Evolutionary conservation across 2,329 filamentous ascomycete genomes (phyloP).

Genomic region (Fusarium stilboides): DNA sequence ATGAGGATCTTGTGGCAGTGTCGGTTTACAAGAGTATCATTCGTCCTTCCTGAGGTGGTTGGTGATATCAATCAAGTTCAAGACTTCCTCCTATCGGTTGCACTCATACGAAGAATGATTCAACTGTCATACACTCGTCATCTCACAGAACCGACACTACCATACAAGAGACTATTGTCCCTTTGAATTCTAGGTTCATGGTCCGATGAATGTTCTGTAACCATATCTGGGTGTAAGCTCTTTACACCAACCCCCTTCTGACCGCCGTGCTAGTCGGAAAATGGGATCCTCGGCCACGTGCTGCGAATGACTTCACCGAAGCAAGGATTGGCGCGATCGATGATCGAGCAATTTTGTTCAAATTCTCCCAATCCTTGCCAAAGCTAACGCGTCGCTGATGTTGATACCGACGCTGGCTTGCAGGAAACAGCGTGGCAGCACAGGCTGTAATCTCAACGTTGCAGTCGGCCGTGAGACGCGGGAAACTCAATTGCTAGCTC

Average conservation of each 20-base stretch:
- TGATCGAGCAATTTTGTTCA: conserved; percentile 25
- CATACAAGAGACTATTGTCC: conserved; percentile 12
- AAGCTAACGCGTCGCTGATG: conserved; percentile 24
- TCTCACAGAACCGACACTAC: conserved; percentile 25
- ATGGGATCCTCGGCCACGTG: conserved; percentile 33
- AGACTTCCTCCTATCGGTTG: conserved; percentile 13
- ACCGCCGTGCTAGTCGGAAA: conserved; percentile 12
- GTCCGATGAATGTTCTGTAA: not conserved
- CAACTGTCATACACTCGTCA: conserved; percentile 45
- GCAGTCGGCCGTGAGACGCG: conserved; percentile 29
- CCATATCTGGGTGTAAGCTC: not conserved
- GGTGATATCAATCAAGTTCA: conserved; percentile 29
- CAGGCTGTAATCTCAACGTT: conserved; percentile 23
- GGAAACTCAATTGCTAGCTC: conserved; percentile 31
- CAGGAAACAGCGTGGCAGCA: conserved; percentile 34
- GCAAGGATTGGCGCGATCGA: conserved; percentile 29
- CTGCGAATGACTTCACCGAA: conserved; percentile 12
- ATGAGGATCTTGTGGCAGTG: conserved; percentile 12
- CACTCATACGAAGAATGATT: conserved; percentile 32
- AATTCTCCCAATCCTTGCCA: conserved; percentile 11
- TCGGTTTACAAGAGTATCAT: not conserved
- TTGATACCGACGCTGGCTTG: conserved; percentile 21
- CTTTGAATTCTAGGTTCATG: conserved; percentile 2
- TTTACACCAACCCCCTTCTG: conserved; percentile 14
- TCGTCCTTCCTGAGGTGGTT: conserved; percentile 6